Evolutionary conservation across 257 asterid genomes (phyloP).

Genomic region (Solanum etuberosum): DNA sequence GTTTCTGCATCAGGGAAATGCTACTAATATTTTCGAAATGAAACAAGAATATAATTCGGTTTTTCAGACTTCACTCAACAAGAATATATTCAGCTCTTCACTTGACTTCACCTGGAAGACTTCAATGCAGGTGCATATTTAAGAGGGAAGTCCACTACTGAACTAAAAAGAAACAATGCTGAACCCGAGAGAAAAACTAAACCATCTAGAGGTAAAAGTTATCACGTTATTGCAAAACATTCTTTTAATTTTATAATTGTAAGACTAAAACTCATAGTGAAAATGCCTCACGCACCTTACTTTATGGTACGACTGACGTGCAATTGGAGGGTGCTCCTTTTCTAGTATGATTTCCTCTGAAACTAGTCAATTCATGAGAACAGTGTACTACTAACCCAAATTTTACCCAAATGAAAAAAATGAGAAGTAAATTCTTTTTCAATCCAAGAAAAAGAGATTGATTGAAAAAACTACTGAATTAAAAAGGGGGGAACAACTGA

Average conservation of each 20-base stretch:
- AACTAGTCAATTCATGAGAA: neutral
- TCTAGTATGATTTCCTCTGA: neutral
- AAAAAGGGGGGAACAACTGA: too few relatives aligned
- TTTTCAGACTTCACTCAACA: neutral
- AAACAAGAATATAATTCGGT: neutral
- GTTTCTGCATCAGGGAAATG: neutral
- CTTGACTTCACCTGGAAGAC: neutral
- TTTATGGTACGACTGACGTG: neutral
- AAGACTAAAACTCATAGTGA: neutral
- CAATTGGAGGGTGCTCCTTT: neutral
- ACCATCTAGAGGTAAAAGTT: neutral
- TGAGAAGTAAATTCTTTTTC: too few relatives aligned
- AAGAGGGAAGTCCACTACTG: neutral
- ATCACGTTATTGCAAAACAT: neutral
- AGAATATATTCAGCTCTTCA: neutral
- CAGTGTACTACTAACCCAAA: too few relatives aligned
- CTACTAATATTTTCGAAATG: neutral
- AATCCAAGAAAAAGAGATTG: too few relatives aligned
- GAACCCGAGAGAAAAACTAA: neutral
- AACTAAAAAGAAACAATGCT: neutral
- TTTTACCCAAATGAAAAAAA: too few relatives aligned
- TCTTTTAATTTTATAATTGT: neutral
- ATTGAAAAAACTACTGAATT: too few relatives aligned
- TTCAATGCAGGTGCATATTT: neutral
- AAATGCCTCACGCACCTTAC: neutral